phyloP scores from a whole-genome alignment of 73 alveolate genomes.

The Paramecium pentaurelia region DNA sequence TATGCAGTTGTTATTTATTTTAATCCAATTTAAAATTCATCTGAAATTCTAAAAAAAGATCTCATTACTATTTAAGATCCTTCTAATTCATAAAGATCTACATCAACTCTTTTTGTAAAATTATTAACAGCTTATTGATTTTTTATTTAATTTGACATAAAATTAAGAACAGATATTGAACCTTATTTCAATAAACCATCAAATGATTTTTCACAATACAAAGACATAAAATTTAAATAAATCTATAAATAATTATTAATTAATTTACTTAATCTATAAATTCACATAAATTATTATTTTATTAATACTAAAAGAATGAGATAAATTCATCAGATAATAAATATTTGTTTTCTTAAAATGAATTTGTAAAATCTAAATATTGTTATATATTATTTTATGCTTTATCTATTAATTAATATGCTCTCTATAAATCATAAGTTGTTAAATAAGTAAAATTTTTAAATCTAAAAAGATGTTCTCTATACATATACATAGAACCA shows the following conservation, averaged over 20 bases:
- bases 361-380: background rate
- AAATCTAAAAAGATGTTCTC: background rate
- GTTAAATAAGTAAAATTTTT: slow-evolving; percentile 6
- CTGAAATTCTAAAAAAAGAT: background rate
- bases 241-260: background rate
- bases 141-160: background rate
- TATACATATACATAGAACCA: background rate
- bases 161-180: background rate
- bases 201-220: background rate
- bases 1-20: background rate
- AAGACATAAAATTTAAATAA: background rate
- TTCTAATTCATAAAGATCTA: background rate
- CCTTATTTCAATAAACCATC: background rate
- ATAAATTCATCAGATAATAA: background rate
- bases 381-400: background rate
- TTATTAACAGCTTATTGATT: background rate
- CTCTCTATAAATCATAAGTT: background rate
- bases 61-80: background rate
- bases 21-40: background rate
- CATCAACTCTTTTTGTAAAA: slow-evolving; percentile 23
- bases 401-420: background rate
- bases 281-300: background rate
- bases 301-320: background rate
- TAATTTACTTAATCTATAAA: background rate
- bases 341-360: background rate